phyloP scores from a whole-genome alignment of 176 grass and related monocot species.

The Aegilops sharonensis region DNA sequence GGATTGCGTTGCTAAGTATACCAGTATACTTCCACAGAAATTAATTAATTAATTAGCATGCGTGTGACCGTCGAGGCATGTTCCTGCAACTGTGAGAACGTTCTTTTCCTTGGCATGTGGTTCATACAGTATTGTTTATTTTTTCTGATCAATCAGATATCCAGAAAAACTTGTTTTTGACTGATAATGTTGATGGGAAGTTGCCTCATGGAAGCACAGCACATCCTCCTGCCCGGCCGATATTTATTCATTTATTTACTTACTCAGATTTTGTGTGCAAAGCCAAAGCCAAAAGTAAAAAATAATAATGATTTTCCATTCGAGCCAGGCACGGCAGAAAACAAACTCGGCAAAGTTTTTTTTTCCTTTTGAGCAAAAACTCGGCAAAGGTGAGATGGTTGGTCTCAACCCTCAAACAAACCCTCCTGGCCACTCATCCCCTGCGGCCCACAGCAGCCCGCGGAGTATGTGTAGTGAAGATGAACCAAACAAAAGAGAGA shows the following conservation, averaged over 20 bases:
- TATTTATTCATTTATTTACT: not conserved
- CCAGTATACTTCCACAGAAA: not conserved
- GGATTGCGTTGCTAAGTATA: not conserved
- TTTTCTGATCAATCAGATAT: not conserved
- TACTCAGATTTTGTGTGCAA: not conserved
- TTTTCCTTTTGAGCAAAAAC: too few species aligned
- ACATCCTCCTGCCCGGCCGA: too few species aligned
- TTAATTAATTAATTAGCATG: not conserved
- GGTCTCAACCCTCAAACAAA: not conserved
- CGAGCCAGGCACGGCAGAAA: not conserved
- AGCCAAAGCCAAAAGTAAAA: not conserved
- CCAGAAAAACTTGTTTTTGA: not conserved
- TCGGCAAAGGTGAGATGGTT: not conserved
- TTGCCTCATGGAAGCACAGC: not conserved
- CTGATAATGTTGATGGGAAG: not conserved
- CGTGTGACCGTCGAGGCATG: not conserved
- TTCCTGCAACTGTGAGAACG: not conserved
- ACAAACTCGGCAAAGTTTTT: not conserved
- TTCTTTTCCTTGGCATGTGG: not conserved
- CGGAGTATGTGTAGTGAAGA: not conserved
- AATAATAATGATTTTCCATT: not conserved
- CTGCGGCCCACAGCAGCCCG: conserved; percentile 40
- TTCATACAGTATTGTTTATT: not conserved
- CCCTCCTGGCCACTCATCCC: conserved; percentile 38
- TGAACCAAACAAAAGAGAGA: not conserved